phyloP scores from a whole-genome alignment of 352 stramenopile species.

The Globisporangium iwayamae region DNA sequence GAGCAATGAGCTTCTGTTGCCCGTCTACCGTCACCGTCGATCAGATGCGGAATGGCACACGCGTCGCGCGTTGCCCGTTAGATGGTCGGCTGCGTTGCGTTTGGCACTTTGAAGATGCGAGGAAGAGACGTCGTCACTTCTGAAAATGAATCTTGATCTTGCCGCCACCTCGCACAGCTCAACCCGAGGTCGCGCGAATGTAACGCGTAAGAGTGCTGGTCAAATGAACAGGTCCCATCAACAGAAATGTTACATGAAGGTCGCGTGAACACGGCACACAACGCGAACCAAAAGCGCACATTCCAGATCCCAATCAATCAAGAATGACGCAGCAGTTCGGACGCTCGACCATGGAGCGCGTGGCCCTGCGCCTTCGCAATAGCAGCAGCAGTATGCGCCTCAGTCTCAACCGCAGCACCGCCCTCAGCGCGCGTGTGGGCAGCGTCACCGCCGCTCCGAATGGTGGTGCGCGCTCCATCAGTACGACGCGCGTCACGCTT shows the following conservation, averaged over 20 bases:
- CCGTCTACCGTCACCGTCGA: no score
- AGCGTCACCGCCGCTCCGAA: neutral
- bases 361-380: conserved; percentile 4
- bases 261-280: no score
- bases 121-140: neutral
- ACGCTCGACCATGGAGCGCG: conserved; percentile 9
- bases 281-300: neutral
- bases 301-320: neutral
- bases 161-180: no score
- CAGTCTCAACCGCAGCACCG: neutral
- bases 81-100: no score
- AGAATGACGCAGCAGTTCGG: conserved; percentile 12
- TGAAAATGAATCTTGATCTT: neutral
- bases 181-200: neutral
- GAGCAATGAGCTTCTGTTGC: neutral
- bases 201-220: neutral
- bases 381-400: neutral
- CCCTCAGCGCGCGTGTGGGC: neutral
- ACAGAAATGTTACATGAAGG: no score
- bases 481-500: conserved; percentile 14
- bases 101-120: no score
- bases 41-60: no score
- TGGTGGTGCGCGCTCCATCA: conserved; percentile 11
- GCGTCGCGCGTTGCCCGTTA: no score
- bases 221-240: neutral